Evolutionary conservation across 2,329 filamentous ascomycete species (phyloP).

Genomic region (Colletotrichum sp.): DNA sequence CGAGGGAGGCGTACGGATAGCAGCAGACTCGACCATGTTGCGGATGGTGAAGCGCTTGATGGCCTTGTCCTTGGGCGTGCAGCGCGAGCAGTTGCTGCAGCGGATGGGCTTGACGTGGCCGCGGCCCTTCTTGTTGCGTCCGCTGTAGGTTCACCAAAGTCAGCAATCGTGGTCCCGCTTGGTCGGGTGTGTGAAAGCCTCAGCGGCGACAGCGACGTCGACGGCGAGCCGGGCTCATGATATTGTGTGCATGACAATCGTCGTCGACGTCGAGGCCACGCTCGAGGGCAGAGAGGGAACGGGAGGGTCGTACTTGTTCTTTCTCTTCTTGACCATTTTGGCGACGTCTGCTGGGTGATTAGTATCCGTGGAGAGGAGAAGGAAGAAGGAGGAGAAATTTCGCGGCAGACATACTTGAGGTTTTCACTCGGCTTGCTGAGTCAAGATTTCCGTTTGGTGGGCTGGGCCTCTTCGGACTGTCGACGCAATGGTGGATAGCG

Average conservation of each 20-base stretch:
- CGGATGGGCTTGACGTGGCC: conserved; percentile 99
- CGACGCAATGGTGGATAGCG: not conserved
- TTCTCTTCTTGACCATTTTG: conserved; percentile 77
- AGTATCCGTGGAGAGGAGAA: conserved; percentile 26
- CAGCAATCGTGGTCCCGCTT: conserved; percentile 7
- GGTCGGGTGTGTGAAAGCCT: not conserved
- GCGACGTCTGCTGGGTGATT: conserved; percentile 53
- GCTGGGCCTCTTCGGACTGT: not conserved
- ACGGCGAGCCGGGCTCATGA: not conserved
- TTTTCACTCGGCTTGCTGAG: conserved; percentile 23
- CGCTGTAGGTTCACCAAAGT: conserved; percentile 58
- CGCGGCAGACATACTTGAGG: conserved; percentile 21
- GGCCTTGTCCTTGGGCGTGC: conserved; percentile 99
- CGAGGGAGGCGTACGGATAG: conserved; percentile 96
- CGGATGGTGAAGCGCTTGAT: conserved; percentile 99
- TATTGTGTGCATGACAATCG: not conserved
- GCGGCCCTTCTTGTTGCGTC: conserved; percentile 99
- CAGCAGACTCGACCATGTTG: conserved; percentile 99
- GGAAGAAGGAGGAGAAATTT: conserved; percentile 13
- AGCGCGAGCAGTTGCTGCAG: conserved; percentile 76
- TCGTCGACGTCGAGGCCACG: not conserved
- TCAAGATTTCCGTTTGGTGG: conserved; percentile 7
- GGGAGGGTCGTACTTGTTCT: conserved; percentile 63
- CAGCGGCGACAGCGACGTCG: not conserved
- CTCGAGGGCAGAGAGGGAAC: not conserved